A percentile compares a stretch with the other conserved stretches of the same genome.
phyloP scores from a whole-genome alignment of 257 asterid species.

The Echium plantagineum region DNA sequence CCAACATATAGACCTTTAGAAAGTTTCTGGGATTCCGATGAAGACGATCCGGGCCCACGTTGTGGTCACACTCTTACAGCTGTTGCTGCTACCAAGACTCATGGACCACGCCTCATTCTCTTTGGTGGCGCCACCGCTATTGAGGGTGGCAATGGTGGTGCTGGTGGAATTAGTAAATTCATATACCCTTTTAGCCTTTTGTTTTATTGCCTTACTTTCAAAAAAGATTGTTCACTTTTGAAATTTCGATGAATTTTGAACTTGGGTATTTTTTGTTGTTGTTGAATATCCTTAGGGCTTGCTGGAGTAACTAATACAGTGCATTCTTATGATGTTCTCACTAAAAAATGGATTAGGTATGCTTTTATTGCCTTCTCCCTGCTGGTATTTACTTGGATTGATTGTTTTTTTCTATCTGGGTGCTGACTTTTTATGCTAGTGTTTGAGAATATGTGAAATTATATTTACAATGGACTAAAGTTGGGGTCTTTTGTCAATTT shows the following conservation, averaged over 20 bases:
- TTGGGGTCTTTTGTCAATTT: neutral
- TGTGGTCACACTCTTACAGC: constrained; percentile 80
- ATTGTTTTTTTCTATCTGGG: neutral
- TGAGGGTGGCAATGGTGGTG: constrained; percentile 66
- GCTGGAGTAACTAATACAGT: constrained; percentile 88
- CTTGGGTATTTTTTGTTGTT: constrained; percentile 3
- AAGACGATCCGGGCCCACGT: constrained; percentile 80
- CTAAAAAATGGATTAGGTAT: constrained; percentile 93
- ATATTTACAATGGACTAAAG: neutral
- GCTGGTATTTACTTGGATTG: neutral
- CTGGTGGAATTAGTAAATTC: constrained; percentile 56
- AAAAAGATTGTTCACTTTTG: no score
- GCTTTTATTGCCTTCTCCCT: constrained; percentile 1
- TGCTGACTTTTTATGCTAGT: neutral
- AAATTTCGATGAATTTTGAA: no score
- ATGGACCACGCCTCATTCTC: constrained; percentile 66
- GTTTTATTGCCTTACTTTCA: no score
- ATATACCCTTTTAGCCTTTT: no score
- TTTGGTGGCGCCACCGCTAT: constrained; percentile 90
- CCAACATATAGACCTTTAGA: constrained; percentile 25
- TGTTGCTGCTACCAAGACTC: constrained; percentile 59
- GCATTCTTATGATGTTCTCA: constrained; percentile 87
- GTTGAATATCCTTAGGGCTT: constrained; percentile 36
- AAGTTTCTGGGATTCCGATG: constrained; percentile 63
- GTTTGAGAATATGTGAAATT: neutral